phyloP scores from a whole-genome alignment of 441 rosid species.

The Pelargonium citronellum region DNA sequence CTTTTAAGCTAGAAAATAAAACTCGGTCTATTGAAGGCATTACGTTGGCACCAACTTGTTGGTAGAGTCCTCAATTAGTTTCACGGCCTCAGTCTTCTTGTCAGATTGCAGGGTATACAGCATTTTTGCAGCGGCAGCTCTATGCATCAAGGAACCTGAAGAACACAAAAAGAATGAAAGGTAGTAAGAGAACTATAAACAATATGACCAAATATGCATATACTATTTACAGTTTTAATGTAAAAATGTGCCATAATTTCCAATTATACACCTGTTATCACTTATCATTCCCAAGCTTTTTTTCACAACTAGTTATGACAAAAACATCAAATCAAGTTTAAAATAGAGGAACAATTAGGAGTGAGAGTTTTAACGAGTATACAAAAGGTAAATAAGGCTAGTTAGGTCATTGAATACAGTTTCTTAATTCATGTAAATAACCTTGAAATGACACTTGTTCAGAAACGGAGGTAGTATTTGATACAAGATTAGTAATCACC shows the following conservation, averaged over 20 bases:
- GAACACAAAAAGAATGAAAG: conserved; percentile 13
- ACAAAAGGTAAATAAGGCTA: no score
- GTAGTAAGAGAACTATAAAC: conserved; percentile 4
- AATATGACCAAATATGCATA: not conserved
- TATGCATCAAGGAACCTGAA: conserved; percentile 93
- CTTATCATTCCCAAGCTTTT: no score
- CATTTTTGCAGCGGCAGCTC: conserved; percentile 95
- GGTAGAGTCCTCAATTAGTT: conserved; percentile 75
- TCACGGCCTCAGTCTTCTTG: conserved; percentile 69
- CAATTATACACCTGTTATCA: no score
- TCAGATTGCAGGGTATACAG: conserved; percentile 56
- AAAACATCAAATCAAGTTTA: not conserved
- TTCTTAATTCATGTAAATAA: no score
- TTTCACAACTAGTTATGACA: no score
- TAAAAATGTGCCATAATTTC: no score
- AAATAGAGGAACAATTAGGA: not conserved
- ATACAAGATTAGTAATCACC: conserved; percentile 38
- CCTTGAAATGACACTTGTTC: no score
- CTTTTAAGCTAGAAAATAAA: conserved; percentile 3
- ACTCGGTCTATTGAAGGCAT: conserved; percentile 16
- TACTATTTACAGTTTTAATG: not conserved
- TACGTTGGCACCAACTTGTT: conserved; percentile 52
- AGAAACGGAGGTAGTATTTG: no score
- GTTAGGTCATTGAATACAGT: no score
- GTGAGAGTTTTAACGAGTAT: no score